Percentiles rank a stretch among this genome's conserved stretches.
These are phyloP conservation scores for Polytolypa hystricis DNA, from an alignment of 2,329 filamentous ascomycete species.

Conservation along the genomic window DNA sequence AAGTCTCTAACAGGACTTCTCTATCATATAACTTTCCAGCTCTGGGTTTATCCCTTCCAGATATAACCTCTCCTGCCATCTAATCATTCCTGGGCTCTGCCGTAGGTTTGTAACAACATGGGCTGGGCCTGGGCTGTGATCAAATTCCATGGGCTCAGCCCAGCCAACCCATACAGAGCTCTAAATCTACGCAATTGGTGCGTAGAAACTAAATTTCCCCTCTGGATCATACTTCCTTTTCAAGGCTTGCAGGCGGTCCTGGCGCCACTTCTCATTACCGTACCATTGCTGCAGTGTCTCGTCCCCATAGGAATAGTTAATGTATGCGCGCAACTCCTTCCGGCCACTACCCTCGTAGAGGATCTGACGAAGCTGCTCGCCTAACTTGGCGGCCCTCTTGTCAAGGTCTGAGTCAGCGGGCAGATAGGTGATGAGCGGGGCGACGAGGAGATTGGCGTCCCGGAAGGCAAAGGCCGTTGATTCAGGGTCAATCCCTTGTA, in stretches of 20 bases:
- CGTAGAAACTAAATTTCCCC: conserved; percentile 21
- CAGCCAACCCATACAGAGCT: no score
- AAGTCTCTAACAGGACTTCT: no score
- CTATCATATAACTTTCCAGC: no score
- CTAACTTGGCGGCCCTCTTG: conserved; percentile 17
- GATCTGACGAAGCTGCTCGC: conserved; percentile 21
- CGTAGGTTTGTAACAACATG: no score
- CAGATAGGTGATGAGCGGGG: conserved; percentile 22
- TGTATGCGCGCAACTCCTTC: conserved; percentile 18
- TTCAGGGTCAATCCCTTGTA: conserved; percentile 26
- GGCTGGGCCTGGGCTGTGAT: no score
- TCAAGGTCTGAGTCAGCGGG: conserved; percentile 17
- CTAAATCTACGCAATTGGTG: conserved; percentile 18
- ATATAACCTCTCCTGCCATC: no score
- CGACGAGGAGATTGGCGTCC: conserved; percentile 32
- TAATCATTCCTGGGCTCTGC: no score
- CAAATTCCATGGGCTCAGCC: no score
- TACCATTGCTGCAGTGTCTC: conserved; percentile 20
- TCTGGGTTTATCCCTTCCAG: no score
- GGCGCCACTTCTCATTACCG: conserved; percentile 23
- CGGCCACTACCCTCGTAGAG: conserved; percentile 14
- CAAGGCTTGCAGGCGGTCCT: conserved; percentile 19
- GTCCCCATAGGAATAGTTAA: conserved; percentile 23
- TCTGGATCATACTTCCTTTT: conserved; percentile 28
- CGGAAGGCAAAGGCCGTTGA: conserved; percentile 39